phyloP scores from a whole-genome alignment of 768 basidiomycete genomes.

The Leccinellum rugosiceps region DNA sequence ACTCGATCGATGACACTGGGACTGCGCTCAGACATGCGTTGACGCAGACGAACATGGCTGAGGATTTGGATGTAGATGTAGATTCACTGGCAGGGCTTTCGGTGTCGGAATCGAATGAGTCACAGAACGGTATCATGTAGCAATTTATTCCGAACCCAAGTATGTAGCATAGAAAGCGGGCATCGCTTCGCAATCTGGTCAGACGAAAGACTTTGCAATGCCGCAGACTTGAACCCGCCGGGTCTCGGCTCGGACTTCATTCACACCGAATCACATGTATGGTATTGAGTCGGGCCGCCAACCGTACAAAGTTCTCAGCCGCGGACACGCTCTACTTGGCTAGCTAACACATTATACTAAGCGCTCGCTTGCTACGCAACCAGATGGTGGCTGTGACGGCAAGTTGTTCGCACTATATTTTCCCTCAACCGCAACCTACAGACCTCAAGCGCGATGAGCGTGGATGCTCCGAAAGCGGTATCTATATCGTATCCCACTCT shows the following conservation, averaged over 20 bases:
- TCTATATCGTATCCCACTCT: constrained; percentile 62
- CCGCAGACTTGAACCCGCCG: too few relatives aligned
- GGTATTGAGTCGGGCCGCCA: neutral
- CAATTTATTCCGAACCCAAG: neutral
- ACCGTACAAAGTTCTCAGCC: neutral
- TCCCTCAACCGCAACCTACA: constrained; percentile 9
- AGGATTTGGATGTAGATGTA: neutral
- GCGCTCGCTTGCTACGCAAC: neutral
- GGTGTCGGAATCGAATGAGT: neutral
- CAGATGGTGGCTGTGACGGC: constrained; percentile 7
- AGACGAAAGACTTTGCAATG: too few relatives aligned
- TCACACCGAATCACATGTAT: too few relatives aligned
- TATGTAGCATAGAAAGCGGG: neutral
- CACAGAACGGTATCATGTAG: neutral
- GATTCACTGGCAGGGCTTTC: neutral
- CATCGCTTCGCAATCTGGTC: too few relatives aligned
- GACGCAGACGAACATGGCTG: constrained; percentile 42
- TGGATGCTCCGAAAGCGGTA: constrained; percentile 31
- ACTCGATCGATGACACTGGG: constrained; percentile 88
- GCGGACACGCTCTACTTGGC: neutral
- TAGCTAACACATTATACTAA: neutral
- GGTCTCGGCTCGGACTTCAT: too few relatives aligned
- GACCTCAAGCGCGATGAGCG: constrained; percentile 13
- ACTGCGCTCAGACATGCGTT: constrained; percentile 62
- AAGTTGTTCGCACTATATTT: constrained; percentile 10